Percentiles rank a stretch among this genome's conserved stretches.
These are phyloP conservation scores for Auricularia sp. DNA, from an alignment of 768 basidiomycete species.

Conservation along the genomic window DNA sequence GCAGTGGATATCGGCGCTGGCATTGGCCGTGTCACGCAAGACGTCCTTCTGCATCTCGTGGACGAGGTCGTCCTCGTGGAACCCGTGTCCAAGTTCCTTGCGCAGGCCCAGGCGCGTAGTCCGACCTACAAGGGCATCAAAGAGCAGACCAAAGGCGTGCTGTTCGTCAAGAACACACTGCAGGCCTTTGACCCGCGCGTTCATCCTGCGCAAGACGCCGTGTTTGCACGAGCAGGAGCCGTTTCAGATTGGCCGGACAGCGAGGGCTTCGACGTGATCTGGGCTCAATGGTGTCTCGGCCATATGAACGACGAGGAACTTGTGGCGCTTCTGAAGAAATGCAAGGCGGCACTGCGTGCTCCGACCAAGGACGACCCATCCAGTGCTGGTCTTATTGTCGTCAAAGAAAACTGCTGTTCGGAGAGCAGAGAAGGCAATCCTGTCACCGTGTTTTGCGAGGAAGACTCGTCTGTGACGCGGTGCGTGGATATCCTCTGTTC, in stretches of 20 bases:
- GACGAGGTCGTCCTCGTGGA: slow-evolving; percentile 84
- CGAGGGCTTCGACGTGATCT: slow-evolving; percentile 78
- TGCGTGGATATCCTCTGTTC: slow-evolving; percentile 21
- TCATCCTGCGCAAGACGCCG: slow-evolving; percentile 26
- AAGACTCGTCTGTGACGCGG: slow-evolving; percentile 90
- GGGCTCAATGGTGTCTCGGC: slow-evolving; percentile 97
- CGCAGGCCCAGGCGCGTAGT: slow-evolving; percentile 48
- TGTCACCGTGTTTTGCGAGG: slow-evolving; percentile 59
- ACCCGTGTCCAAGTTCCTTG: slow-evolving; percentile 71
- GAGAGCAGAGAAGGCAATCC: slow-evolving; percentile 34
- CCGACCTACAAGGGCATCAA: slow-evolving; percentile 58
- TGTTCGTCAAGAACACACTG: slow-evolving; percentile 68
- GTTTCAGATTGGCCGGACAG: slow-evolving; percentile 30
- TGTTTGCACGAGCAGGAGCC: slow-evolving; percentile 44
- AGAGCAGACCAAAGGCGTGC: slow-evolving; percentile 57
- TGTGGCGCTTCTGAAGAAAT: slow-evolving; percentile 60
- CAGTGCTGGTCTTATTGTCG: slow-evolving; percentile 52
- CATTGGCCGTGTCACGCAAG: slow-evolving; percentile 82
- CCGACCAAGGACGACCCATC: slow-evolving; percentile 14
- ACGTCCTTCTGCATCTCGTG: slow-evolving; percentile 83
- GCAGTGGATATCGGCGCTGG: slow-evolving; percentile 93
- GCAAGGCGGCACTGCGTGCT: slow-evolving; percentile 49
- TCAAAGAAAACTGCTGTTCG: slow-evolving; percentile 85
- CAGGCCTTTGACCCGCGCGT: slow-evolving; percentile 70
- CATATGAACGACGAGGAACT: slow-evolving; percentile 74